phyloP scores from a whole-genome alignment of 2,329 filamentous ascomycete species.

The Chaetomium sp. region DNA sequence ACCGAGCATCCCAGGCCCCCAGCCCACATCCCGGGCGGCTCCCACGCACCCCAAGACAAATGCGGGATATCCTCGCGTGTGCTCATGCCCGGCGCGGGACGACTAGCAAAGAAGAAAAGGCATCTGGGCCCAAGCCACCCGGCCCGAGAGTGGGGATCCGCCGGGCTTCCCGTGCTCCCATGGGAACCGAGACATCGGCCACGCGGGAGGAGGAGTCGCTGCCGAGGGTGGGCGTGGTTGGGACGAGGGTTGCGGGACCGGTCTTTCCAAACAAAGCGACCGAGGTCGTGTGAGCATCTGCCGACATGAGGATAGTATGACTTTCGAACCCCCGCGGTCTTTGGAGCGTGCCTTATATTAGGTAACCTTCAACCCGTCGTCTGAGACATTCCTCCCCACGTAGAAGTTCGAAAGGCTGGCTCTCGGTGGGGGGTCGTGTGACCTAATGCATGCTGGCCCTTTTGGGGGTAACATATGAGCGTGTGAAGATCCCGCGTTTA shows the following conservation, averaged over 20 bases:
- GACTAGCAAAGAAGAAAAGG: not conserved
- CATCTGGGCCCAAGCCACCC: slow-evolving; percentile 3
- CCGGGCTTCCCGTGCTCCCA: not conserved
- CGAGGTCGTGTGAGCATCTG: slow-evolving; percentile 3
- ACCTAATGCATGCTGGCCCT: too few relatives aligned
- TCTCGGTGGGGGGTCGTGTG: too few relatives aligned
- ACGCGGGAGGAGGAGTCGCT: not conserved
- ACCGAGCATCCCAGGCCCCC: not conserved
- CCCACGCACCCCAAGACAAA: not conserved
- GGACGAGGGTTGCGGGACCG: not conserved
- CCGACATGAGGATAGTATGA: not conserved
- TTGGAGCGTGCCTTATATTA: too few relatives aligned
- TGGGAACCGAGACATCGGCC: not conserved
- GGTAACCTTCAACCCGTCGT: too few relatives aligned
- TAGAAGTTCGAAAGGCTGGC: too few relatives aligned
- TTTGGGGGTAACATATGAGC: too few relatives aligned
- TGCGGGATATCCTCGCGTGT: slow-evolving; percentile 11
- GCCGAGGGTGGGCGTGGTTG: not conserved
- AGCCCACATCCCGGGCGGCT: not conserved
- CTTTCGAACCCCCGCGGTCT: too few relatives aligned
- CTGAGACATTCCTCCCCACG: too few relatives aligned
- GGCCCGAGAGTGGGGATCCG: not conserved
- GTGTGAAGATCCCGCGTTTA: too few relatives aligned
- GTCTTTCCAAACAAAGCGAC: not conserved
- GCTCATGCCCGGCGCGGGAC: not conserved